A percentile compares a stretch with the other conserved stretches of the same genome.
These are phyloP conservation scores for Tuber microsphaerosporum DNA, from an alignment of 495 filamentous ascomycete species.

Conservation along the genomic window DNA sequence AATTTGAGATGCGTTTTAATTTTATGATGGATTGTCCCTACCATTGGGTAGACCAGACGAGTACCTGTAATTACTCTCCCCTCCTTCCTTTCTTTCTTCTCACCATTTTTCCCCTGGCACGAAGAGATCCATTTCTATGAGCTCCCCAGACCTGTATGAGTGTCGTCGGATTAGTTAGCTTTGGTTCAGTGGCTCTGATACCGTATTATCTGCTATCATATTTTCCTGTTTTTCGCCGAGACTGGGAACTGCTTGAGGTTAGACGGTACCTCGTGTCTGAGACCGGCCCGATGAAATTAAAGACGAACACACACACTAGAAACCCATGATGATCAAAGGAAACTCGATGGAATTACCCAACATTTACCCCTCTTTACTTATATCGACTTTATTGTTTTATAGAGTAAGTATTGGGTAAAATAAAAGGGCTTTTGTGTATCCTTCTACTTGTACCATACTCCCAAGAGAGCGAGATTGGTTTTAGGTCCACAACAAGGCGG, in stretches of 20 bases:
- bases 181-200: not conserved
- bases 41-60: not conserved
- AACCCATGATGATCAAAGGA: not conserved
- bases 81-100: not conserved
- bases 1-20: not conserved
- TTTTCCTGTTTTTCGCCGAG: not conserved
- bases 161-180: not conserved
- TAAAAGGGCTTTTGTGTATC: not conserved
- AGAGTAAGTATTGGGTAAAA: not conserved
- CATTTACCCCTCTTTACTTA: no score
- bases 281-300: not conserved
- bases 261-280: not conserved
- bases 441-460: not conserved
- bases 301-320: not conserved
- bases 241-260: not conserved
- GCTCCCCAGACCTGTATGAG: not conserved
- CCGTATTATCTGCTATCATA: no score
- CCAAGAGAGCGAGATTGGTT: not conserved
- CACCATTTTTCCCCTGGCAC: not conserved
- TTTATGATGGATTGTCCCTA: not conserved
- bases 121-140: not conserved
- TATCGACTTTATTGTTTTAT: not conserved
- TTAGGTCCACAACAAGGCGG: not conserved
- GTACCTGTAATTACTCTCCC: not conserved
- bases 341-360: not conserved